Evolutionary conservation across 2,329 filamentous ascomycete genomes (phyloP).

Genomic region (Macrophomina phaseolina): DNA sequence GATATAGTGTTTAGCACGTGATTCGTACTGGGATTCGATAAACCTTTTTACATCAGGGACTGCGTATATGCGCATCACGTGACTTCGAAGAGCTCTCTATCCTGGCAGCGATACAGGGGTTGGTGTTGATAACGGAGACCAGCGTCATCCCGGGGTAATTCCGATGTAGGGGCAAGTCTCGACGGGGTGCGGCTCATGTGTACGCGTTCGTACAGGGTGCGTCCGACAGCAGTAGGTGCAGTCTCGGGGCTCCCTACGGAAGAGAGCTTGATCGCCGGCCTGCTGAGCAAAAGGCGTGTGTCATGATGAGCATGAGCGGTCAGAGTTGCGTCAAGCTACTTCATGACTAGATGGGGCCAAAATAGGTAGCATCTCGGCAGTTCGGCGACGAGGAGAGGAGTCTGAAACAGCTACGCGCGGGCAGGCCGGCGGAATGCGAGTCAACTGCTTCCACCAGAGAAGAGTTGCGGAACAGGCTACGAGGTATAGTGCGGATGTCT

Average conservation of each 20-base stretch:
- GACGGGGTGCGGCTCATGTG: background rate
- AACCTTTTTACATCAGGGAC: too few relatives aligned
- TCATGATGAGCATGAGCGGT: background rate
- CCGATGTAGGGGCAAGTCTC: background rate
- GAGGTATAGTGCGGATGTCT: background rate
- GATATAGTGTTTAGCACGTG: background rate
- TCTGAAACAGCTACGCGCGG: slow-evolving; percentile 1
- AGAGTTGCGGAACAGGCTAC: background rate
- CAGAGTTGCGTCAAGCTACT: slow-evolving; percentile 11
- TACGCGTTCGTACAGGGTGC: background rate
- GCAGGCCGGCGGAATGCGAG: background rate
- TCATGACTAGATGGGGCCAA: background rate
- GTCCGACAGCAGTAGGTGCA: background rate
- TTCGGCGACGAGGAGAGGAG: background rate
- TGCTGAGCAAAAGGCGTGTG: background rate
- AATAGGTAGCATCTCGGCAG: slow-evolving; percentile 7
- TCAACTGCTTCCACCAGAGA: background rate
- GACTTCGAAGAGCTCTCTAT: too few relatives aligned
- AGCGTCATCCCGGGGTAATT: background rate
- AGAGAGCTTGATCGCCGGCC: background rate
- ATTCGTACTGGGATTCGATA: background rate
- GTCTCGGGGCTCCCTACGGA: background rate
- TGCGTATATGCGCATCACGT: too few relatives aligned
- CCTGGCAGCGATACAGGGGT: too few relatives aligned
- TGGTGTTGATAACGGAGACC: background rate